Base-by-base conservation (phyloP, 129 eudicot genomes). In the Tagetes erecta region DNA sequence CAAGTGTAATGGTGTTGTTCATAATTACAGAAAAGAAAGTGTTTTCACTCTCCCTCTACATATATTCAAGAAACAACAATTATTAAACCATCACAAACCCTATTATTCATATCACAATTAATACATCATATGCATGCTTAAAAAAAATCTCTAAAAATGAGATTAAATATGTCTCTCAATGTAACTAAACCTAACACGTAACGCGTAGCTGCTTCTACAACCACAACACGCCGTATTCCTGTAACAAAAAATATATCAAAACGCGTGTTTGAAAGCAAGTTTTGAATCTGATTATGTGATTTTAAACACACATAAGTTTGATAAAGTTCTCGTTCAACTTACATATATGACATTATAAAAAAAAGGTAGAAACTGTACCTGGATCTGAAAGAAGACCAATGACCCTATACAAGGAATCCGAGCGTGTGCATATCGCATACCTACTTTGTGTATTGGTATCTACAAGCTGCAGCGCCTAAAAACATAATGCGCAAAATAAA, bases 121-220 rank as follows among this genome's bases (percentile, higher is more conserved):
- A 60, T 42, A 66, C 56, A 76, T 8, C 56, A 76, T 8, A 68
- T 50, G 62, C 35, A 34, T 41, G 53, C 42, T 79, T 11, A 79
- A 14, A 74, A 72, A 72, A 79, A 79, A 35, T 79, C 45, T 58
- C 83, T 68, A 59, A 78, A 76, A 31, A 87, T 75, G 67, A 82
- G 82, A 51, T 55, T 78, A 74, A 89, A 86, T 52, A 89, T 46
- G 62, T 89, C 92, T 73, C 88, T 80, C 55, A 89, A 76, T 42
- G 92, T 84, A 68, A 89, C 81, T 76, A 89, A 82, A 81, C 92
- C 96, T 79, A 86, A 83, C 68, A 89, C 85, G 11, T 73, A 86
- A 4, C 76, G 80, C 56, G 81, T 84, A 13, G 53, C 77, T 7
- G 85, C 72, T 58, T 83, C 87, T 10, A 86, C 59, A 57, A 89